Evolutionary conservation across 2,329 filamentous ascomycete species (phyloP).

Genomic region (Beauveria brongniartii): DNA sequence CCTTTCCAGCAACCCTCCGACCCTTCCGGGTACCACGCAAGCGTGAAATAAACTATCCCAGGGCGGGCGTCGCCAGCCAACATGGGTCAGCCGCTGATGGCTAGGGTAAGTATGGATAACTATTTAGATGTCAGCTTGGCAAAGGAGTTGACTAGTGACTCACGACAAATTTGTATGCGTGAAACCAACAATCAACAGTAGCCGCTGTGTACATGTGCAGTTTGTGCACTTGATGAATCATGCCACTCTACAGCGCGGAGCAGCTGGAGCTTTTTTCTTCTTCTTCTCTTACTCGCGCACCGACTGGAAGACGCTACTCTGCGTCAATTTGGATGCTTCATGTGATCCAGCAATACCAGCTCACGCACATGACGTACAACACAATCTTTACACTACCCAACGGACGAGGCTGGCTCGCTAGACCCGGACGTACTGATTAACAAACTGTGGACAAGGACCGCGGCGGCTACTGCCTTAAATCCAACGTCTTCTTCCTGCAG

Average conservation of each 20-base stretch:
- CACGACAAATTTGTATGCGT: neutral
- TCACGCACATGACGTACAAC: conserved; percentile 4
- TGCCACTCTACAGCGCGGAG: neutral
- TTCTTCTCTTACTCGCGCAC: neutral
- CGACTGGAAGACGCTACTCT: neutral
- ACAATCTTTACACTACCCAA: neutral
- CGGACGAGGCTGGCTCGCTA: neutral
- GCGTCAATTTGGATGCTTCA: neutral
- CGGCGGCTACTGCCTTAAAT: conserved; percentile 6
- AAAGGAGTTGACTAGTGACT: neutral
- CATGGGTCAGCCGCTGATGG: too few relatives aligned
- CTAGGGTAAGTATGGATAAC: too few relatives aligned
- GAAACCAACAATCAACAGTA: too few relatives aligned
- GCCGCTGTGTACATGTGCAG: too few relatives aligned
- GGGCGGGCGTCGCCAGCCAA: too few relatives aligned
- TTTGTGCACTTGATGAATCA: neutral
- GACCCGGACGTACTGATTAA: neutral
- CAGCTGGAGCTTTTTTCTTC: neutral
- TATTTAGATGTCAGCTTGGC: too few relatives aligned
- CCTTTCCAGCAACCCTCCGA: too few relatives aligned
- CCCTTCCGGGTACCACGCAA: too few relatives aligned
- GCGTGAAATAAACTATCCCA: too few relatives aligned
- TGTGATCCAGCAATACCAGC: neutral
- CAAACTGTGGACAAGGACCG: neutral
- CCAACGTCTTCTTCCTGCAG: neutral